Percentiles rank a stretch among this genome's conserved stretches.
Evolutionary conservation across 192 early-diverging fungal genomes (phyloP).

Genomic region (Backusella liffmaniae): DNA sequence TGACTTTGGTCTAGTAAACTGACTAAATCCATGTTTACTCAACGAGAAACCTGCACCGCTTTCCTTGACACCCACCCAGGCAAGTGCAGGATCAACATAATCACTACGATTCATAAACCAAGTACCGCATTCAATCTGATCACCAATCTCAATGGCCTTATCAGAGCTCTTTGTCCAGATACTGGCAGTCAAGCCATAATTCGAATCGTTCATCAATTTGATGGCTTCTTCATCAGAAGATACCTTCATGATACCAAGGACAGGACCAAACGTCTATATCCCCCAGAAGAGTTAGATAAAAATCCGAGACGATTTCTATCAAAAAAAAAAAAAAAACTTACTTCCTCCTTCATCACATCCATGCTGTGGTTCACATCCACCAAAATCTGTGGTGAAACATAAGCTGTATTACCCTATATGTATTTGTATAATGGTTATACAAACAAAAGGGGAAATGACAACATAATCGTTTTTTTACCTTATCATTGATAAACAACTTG

Average conservation of each 20-base stretch:
- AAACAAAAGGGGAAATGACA: background rate
- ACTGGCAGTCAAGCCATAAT: constrained; percentile 77
- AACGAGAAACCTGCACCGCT: constrained; percentile 71
- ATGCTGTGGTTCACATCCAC: constrained; percentile 72
- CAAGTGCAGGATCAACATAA: constrained; percentile 76
- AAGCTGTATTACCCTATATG: constrained; percentile 53
- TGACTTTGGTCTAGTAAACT: constrained; percentile 52
- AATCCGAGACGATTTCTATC: too few species aligned
- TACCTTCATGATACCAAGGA: constrained; percentile 76
- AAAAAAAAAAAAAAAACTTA: background rate
- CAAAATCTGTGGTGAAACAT: constrained; percentile 75
- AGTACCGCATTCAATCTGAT: constrained; percentile 72
- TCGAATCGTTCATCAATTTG: constrained; percentile 75
- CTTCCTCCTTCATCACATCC: constrained; percentile 77
- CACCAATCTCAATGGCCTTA: constrained; percentile 58
- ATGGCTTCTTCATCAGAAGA: constrained; percentile 73
- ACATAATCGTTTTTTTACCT: constrained; percentile 24
- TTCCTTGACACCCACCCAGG: constrained; percentile 79
- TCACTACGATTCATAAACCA: constrained; percentile 86
- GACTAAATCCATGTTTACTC: constrained; percentile 70
- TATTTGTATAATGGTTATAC: background rate
- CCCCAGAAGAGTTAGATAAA: too few species aligned
- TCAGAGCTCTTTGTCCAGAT: constrained; percentile 73
- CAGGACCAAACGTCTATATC: constrained; percentile 70
- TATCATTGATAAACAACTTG: constrained; percentile 52